Conservation (phyloP, 169 alveolate genomes). For the Plasmodium fragile region DNA sequence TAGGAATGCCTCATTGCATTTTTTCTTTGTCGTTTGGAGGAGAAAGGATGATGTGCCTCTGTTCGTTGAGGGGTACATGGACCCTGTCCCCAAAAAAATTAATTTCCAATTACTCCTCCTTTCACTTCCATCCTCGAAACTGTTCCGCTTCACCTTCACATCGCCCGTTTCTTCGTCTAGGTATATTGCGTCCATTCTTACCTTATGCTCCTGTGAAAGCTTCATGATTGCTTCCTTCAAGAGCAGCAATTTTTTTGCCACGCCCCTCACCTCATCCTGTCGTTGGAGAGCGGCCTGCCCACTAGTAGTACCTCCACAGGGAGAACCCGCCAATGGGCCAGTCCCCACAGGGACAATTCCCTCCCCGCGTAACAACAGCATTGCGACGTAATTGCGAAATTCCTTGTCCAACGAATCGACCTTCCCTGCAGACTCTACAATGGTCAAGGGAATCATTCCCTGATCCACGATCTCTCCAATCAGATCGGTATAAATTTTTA, state of each 20-base stretch:
- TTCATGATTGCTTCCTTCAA: neutral
- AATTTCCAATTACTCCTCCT: conserved; percentile 78
- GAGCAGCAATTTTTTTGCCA: neutral
- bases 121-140: conserved; percentile 13
- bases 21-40: conserved; percentile 67
- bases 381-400: neutral
- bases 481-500: neutral
- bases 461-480: neutral
- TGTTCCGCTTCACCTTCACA: conserved; percentile 20
- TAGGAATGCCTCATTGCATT: conserved; percentile 77
- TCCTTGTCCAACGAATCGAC: conserved; percentile 1
- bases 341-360: neutral
- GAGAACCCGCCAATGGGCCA: neutral
- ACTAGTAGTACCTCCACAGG: neutral
- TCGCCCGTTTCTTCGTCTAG: conserved; percentile 26
- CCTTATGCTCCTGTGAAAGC: neutral
- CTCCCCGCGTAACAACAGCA: neutral
- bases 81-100: conserved; percentile 85
- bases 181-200: neutral
- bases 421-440: neutral
- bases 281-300: neutral
- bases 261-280: neutral
- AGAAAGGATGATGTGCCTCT: conserved; percentile 84
- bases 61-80: conserved; percentile 81
- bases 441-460: neutral